A percentile compares a stretch with the other conserved stretches of the same genome.
Evolutionary conservation across 129 eudicot species (phyloP).

Genomic region (Heracleum sosnowskyi): DNA sequence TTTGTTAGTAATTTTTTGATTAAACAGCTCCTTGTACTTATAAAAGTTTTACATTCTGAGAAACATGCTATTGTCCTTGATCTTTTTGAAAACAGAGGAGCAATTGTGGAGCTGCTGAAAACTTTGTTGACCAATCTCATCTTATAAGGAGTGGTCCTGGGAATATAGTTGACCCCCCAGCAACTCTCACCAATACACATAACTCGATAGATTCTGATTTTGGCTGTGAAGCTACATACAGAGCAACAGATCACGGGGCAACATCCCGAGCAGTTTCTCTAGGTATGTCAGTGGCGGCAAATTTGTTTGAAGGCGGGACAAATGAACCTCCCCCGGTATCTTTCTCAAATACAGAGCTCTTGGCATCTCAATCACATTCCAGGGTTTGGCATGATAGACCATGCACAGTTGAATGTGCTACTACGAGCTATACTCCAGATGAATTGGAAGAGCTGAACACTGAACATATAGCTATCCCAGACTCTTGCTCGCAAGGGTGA

Average conservation of each 20-base stretch:
- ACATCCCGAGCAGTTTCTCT: conserved; percentile 26
- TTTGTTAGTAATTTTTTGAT: background rate
- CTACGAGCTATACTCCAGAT: conserved; percentile 27
- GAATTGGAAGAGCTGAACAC: conserved; percentile 36
- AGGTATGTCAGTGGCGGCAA: conserved; percentile 34
- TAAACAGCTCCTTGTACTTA: background rate
- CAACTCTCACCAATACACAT: conserved; percentile 33
- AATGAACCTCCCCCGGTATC: conserved; percentile 34
- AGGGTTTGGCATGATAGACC: conserved; percentile 29
- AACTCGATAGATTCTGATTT: conserved; percentile 50
- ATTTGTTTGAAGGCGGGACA: conserved; percentile 30
- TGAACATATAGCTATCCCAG: conserved; percentile 36
- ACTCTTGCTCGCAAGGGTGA: conserved; percentile 71
- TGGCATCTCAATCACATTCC: conserved; percentile 33
- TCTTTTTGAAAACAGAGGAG: conserved; percentile 41
- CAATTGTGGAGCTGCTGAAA: conserved; percentile 42
- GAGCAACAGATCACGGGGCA: conserved; percentile 30
- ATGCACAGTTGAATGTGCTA: conserved; percentile 31
- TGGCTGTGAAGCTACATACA: conserved; percentile 33
- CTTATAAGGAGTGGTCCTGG: conserved; percentile 35
- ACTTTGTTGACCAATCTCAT: conserved; percentile 53
- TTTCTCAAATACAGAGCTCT: conserved; percentile 36
- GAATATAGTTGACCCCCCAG: conserved; percentile 27
- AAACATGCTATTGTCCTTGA: conserved; percentile 3
- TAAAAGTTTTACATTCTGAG: background rate